Percentiles rank a stretch among this genome's conserved stretches.
Conservation (phyloP, 352 stramenopile genomes). For the Globisporangium cederbergense region DNA sequence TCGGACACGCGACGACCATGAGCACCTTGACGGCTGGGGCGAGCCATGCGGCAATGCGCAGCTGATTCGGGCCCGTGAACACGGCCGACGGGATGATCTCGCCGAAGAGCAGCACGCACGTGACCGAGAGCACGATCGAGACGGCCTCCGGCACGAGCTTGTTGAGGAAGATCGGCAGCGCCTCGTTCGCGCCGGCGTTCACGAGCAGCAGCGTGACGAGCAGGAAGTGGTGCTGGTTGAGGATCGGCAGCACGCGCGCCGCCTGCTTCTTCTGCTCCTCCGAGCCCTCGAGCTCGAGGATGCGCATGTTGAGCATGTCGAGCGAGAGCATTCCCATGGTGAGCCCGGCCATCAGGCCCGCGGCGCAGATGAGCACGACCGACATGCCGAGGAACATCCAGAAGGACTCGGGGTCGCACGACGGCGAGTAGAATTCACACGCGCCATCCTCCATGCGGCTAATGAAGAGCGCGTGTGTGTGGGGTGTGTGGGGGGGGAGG, state of each 20-base stretch:
- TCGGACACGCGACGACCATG: slow-evolving; percentile 83
- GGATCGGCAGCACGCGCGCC: slow-evolving; percentile 78
- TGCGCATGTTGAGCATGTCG: slow-evolving; percentile 80
- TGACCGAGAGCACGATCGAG: slow-evolving; percentile 93
- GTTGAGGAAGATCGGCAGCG: slow-evolving; percentile 92
- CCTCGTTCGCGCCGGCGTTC: slow-evolving; percentile 93
- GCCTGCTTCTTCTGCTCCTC: slow-evolving; percentile 74
- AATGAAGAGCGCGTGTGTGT: neutral
- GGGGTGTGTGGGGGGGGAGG: neutral
- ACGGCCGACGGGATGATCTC: slow-evolving; percentile 94
- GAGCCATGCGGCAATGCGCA: slow-evolving; percentile 83
- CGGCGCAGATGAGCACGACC: slow-evolving; percentile 45
- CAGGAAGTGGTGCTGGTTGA: slow-evolving; percentile 90
- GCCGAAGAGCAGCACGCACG: slow-evolving; percentile 93
- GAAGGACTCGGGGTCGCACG: slow-evolving; percentile 64
- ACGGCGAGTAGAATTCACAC: slow-evolving; percentile 62
- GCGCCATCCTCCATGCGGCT: slow-evolving; percentile 17
- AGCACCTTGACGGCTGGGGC: slow-evolving; percentile 83
- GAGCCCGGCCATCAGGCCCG: slow-evolving; percentile 71
- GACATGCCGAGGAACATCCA: slow-evolving; percentile 50
- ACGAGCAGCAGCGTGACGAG: slow-evolving; percentile 94
- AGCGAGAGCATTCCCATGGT: slow-evolving; percentile 75
- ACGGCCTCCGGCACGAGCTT: slow-evolving; percentile 75
- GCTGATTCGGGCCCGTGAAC: slow-evolving; percentile 93
- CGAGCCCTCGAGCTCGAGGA: slow-evolving; percentile 73